Evolutionary conservation across 495 filamentous ascomycete species (phyloP), one percentile per base, ranked within the genome.

Genomic region (Penicillium maclennaniae): DNA sequence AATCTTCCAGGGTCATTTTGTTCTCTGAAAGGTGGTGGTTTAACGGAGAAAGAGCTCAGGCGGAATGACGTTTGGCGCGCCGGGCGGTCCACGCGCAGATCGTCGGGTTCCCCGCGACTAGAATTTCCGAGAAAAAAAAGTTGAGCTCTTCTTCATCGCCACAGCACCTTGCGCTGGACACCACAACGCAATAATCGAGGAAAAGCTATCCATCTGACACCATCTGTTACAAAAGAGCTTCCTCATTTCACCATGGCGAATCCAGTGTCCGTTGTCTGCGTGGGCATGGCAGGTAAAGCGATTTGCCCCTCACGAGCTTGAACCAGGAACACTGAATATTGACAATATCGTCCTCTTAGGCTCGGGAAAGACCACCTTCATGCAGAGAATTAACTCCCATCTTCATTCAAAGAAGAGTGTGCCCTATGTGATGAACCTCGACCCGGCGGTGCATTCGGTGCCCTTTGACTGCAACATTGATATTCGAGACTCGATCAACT

Each of bases 391-490:
- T 62, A 95, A 95, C 66, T 85, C 92, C 1, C 78, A 98, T 61
- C 84, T 97, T 4, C 90, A 97, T 63, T 77, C 80, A 10, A 77
- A 88, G 62, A 80, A 81, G 45, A 76, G 80, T 7, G 83, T 86
- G 1, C 92, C 91, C 16, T 99, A 99, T 68, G 89, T 97, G 40
- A 84, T 99, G 54, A 99, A 99, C 70, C 87, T 99, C 41, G 93
- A 99, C 69, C 93, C 93, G 6, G 93, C 95, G 36, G 92, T 99
- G 26, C 83, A 87, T 52, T 87, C 83, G 51, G 86, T 97, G n/a
- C 95, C 93, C n/a, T 99, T 97, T 70, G 90, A 95, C 53, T 83
- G 83, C 73, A 97, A 99, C 71, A 97, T 99, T 76, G 93, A 99
- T 70, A 99, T 99, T 62, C 90, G 95, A 53, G 95, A 99, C 71